These are phyloP conservation scores for Anthostomella pinea DNA, from an alignment of 2,329 filamentous ascomycete species.

Conservation along the genomic window DNA sequence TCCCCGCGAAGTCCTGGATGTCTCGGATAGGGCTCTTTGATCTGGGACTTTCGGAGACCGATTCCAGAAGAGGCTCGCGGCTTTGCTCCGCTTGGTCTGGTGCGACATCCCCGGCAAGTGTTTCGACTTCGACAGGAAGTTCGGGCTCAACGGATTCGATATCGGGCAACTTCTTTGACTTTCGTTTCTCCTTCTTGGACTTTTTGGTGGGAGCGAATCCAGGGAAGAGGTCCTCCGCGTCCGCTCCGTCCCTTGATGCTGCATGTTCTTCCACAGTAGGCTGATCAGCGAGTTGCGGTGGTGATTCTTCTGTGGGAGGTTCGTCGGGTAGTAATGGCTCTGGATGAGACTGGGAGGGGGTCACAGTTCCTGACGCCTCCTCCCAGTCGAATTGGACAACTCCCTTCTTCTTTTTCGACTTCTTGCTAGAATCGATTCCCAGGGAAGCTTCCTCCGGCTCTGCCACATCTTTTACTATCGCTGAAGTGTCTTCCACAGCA, in stretches of 20 bases:
- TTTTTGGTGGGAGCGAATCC: slow-evolving; percentile 34
- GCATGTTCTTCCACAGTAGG: slow-evolving; percentile 1
- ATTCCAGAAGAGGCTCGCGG: too few relatives aligned
- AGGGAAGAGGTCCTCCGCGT: slow-evolving; percentile 4
- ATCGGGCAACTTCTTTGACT: slow-evolving; percentile 18
- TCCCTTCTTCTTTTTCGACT: slow-evolving; percentile 33
- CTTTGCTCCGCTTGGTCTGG: neutral
- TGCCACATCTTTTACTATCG: slow-evolving; percentile 21
- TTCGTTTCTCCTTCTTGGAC: slow-evolving; percentile 42
- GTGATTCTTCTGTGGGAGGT: slow-evolving; percentile 4
- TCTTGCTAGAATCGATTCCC: slow-evolving; percentile 20
- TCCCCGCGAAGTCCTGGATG: too few relatives aligned
- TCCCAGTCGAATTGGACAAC: slow-evolving; percentile 14
- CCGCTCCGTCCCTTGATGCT: slow-evolving; percentile 3
- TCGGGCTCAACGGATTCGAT: slow-evolving; percentile 7
- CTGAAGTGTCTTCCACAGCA: slow-evolving; percentile 14
- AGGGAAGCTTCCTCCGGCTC: slow-evolving; percentile 16
- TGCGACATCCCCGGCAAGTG: neutral
- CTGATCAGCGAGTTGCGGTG: neutral
- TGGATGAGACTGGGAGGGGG: slow-evolving; percentile 11
- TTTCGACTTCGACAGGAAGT: slow-evolving; percentile 1
- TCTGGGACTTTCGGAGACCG: too few relatives aligned
- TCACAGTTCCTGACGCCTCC: slow-evolving; percentile 7
- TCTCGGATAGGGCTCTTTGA: too few relatives aligned
- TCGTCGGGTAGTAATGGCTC: slow-evolving; percentile 7